Conservation (phyloP, 1,284 basidiomycete genomes). For the Rhodotorula sp. region DNA sequence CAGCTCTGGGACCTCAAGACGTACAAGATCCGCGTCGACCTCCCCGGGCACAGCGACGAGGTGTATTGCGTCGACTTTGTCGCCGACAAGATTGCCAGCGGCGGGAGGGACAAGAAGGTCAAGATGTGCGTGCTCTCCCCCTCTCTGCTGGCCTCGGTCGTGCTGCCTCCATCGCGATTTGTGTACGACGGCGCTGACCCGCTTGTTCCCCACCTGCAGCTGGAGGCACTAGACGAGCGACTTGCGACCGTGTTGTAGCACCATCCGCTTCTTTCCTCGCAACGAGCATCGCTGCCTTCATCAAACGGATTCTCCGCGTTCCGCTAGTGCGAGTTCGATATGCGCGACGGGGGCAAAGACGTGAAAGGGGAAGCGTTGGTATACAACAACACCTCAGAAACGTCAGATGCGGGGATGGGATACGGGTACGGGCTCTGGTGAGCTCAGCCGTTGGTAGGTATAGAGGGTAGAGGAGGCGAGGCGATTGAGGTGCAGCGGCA, state of each 20-base stretch:
- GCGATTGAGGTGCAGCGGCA: neutral
- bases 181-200: neutral
- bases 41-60: slow-evolving; percentile 95
- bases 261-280: neutral
- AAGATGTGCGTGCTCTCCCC: slow-evolving; percentile 57
- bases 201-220: neutral
- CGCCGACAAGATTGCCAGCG: slow-evolving; percentile 95
- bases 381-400: neutral
- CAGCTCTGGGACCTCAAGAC: slow-evolving; percentile 94
- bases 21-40: slow-evolving; percentile 87
- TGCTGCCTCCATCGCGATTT: neutral
- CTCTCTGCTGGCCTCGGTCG: neutral
- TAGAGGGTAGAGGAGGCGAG: neutral
- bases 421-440: no score
- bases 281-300: neutral
- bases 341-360: no score
- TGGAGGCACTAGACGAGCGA: slow-evolving; percentile 4
- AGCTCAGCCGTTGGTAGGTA: neutral
- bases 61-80: slow-evolving; percentile 99
- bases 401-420: no score
- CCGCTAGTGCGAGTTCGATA: no score
- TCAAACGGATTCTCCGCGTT: no score
- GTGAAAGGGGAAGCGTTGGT: no score
- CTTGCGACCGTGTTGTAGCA: neutral
- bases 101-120: slow-evolving; percentile 67